Conservation (phyloP, 257 asterid genomes). For the Osmanthus fragrans region DNA sequence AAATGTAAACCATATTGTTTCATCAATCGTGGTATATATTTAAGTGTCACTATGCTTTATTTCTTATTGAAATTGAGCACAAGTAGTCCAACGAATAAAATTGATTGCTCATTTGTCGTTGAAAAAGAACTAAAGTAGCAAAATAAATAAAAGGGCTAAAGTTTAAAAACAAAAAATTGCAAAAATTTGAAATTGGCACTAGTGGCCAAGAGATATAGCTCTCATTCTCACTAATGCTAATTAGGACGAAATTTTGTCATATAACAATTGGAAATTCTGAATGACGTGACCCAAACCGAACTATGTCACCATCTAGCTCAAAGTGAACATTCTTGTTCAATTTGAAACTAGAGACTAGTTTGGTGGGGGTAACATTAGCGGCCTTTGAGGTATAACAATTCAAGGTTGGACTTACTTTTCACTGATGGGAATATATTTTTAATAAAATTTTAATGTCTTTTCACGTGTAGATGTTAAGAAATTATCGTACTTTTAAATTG, state of each 20-base stretch:
- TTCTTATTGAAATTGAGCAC: not conserved
- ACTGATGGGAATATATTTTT: too few species aligned
- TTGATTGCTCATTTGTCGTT: not conserved
- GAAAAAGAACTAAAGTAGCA: not conserved
- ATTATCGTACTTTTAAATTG: not conserved
- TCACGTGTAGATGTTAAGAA: too few species aligned
- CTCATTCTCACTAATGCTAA: not conserved
- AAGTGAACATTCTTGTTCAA: constrained; percentile 25
- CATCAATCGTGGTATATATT: not conserved
- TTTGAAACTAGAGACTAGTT: constrained; percentile 22
- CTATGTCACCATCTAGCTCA: constrained; percentile 33
- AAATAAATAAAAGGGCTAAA: not conserved
- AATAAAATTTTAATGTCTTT: too few species aligned
- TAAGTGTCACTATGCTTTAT: not conserved
- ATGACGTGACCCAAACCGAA: constrained; percentile 20
- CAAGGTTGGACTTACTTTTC: not conserved
- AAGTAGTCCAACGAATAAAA: not conserved
- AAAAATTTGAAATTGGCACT: not conserved
- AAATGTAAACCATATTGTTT: not conserved
- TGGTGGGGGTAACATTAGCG: not conserved
- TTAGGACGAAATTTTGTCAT: not conserved
- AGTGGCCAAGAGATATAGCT: not conserved
- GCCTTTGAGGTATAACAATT: not conserved
- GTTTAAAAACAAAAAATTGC: not conserved
- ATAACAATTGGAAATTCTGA: not conserved